Evolutionary conservation across 495 filamentous ascomycete genomes (phyloP), one percentile per base, ranked within the genome.

Genomic region (Aspergillus ostianus): DNA sequence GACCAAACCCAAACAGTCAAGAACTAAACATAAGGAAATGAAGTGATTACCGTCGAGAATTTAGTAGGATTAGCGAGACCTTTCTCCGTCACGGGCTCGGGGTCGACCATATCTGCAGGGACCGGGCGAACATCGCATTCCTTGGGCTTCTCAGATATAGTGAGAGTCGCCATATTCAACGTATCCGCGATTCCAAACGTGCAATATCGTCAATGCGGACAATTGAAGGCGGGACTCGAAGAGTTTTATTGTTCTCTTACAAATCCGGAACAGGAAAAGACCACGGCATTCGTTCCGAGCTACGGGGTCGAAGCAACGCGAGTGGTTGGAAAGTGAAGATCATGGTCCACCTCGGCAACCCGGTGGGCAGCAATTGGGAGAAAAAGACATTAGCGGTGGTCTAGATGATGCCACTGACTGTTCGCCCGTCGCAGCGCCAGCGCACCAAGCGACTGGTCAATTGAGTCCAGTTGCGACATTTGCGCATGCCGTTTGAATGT

Each of bases 351-450:
- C 30, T 7, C 29, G 29, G 29, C 29, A 32, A 32, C 29, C 29
- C 29, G 29, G 29, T 32, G 29, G 29, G 29, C 29, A 32, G 29
- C 29, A 32, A 32, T 32, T 32, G 29, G 45, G 12, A 57, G 46
- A 48, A 48, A 8, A 50, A 6, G 9, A 20, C 32, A 6, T 6
- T 17, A 20, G 45, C 19, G 6, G 45, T 19, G 21, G 45, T 29
- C 49, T 32, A 54, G 17, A 56, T 48, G 44, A 47, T 30, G 20
- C 54, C 29, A 32, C 29, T 32, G 29, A 6, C 29, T 32, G 29
- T 1, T 1, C 29, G 10, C 3, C 29, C 29, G 29, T 32, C 0
- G 7, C 29, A 26, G 23, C 3, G 29, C 29, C 29, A 32, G 29
- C 29, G 29, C 29, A 32, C 29, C 7, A 6, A 32, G 8, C 23